Conservation (phyloP, 1,139 yeast genomes). For the Taphrina sp. region DNA sequence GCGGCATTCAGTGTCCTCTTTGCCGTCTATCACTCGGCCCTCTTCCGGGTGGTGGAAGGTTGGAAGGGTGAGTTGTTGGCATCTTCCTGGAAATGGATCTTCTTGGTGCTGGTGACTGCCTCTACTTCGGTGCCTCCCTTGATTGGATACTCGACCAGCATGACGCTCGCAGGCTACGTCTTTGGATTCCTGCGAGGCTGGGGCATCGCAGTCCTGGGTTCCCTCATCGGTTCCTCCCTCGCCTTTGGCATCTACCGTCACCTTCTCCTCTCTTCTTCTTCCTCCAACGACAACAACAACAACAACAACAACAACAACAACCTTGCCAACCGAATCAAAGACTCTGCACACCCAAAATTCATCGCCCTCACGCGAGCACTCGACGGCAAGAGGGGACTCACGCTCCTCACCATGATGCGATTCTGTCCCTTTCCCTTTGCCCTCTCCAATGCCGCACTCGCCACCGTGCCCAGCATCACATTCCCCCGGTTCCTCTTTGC, state of each 20-base stretch:
- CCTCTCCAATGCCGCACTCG: slow-evolving; percentile 80
- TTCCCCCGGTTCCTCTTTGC: slow-evolving; percentile 62
- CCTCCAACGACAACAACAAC: not conserved
- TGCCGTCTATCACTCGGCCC: slow-evolving; percentile 9
- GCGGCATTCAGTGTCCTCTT: slow-evolving; percentile 7
- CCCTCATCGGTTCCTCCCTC: slow-evolving; percentile 68
- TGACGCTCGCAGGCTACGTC: slow-evolving; percentile 64
- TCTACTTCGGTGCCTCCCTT: slow-evolving; percentile 79
- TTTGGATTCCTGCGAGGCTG: slow-evolving; percentile 83
- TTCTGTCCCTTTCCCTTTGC: slow-evolving; percentile 93
- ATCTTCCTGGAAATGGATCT: slow-evolving; percentile 51
- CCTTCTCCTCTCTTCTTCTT: no score
- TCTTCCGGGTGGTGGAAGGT: slow-evolving; percentile 11
- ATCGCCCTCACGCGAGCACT: slow-evolving; percentile 74
- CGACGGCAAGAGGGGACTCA: slow-evolving; percentile 60
- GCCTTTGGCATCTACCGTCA: slow-evolving; percentile 70
- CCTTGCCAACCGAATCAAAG: no score
- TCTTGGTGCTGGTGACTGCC: slow-evolving; percentile 54
- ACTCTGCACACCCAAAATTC: slow-evolving; percentile 62
- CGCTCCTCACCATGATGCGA: slow-evolving; percentile 67
- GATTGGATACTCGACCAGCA: slow-evolving; percentile 66
- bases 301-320: not conserved
- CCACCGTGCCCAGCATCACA: slow-evolving; percentile 38
- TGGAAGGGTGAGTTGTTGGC: slow-evolving; percentile 12
- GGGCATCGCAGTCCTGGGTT: slow-evolving; percentile 67